Conservation (phyloP, 148 eudicot species). For the Chenopodium suecicum region DNA sequence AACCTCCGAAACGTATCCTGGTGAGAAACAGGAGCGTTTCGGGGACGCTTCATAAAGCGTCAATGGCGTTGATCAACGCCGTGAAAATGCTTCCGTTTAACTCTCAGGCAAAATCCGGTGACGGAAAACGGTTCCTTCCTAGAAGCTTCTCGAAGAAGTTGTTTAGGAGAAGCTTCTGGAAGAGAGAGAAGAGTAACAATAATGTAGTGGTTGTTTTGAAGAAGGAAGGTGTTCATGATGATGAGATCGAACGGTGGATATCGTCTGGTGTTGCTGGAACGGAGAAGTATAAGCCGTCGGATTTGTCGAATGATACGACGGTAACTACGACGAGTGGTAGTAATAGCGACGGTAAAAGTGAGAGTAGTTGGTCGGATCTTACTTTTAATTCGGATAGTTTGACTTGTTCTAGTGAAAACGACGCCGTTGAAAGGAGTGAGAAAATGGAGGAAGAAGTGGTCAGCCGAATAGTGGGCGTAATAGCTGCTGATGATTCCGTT, state of each 20-base stretch:
- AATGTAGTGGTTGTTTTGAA: not conserved
- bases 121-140: constrained; percentile 25
- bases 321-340: constrained; percentile 20
- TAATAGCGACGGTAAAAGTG: constrained; percentile 37
- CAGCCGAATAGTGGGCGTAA: constrained; percentile 30
- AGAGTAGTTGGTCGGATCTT: constrained; percentile 51
- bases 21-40: constrained; percentile 21
- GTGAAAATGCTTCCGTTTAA: constrained; percentile 49
- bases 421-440: constrained; percentile 35
- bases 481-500: constrained; percentile 31
- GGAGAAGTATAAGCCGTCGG: constrained; percentile 36
- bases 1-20: constrained; percentile 3
- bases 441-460: constrained; percentile 18
- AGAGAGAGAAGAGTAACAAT: constrained; percentile 16
- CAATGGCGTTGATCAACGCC: constrained; percentile 48
- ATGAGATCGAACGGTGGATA: constrained; percentile 60
- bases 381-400: constrained; percentile 44
- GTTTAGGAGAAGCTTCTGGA: constrained; percentile 41
- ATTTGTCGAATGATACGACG: constrained; percentile 29
- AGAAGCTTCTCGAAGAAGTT: constrained; percentile 56
- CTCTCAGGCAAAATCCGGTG: constrained; percentile 10
- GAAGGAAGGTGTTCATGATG: constrained; percentile 2
- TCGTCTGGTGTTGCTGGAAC: constrained; percentile 29
- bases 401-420: constrained; percentile 30
- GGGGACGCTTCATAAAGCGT: constrained; percentile 43